Percentiles rank a stretch among this genome's conserved stretches.
phyloP scores from a whole-genome alignment of 441 rosid species.

The Brassica hybrid region DNA sequence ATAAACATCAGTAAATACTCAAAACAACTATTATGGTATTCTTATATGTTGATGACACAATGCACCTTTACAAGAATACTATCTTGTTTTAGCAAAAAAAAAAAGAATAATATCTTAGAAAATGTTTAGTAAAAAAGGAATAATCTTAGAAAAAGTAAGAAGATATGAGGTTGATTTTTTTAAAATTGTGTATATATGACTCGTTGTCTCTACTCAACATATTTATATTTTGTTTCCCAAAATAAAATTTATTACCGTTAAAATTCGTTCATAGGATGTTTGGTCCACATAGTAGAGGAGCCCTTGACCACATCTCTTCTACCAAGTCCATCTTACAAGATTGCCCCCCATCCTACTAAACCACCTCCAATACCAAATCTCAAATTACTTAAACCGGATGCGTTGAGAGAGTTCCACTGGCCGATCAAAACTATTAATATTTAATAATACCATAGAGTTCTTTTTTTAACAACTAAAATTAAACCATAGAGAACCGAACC shows the following conservation, averaged over 20 bases:
- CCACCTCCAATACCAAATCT: background rate
- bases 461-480: no score
- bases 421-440: background rate
- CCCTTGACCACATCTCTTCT: constrained; percentile 40
- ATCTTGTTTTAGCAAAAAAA: no score
- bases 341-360: constrained; percentile 15
- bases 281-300: constrained; percentile 34
- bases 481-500: no score
- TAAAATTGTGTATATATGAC: background rate
- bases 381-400: background rate
- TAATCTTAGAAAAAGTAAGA: background rate
- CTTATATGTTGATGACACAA: background rate
- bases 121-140: no score
- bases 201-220: constrained; percentile 25
- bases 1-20: background rate
- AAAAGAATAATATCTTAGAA: background rate
- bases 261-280: constrained; percentile 33
- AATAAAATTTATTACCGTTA: constrained; percentile 30
- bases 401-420: background rate
- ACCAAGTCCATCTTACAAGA: constrained; percentile 2
- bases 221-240: constrained; percentile 12
- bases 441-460: no score
- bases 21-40: background rate
- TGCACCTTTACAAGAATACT: no score
- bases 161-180: constrained; percentile 28